A percentile compares a stretch with the other conserved stretches of the same genome.
phyloP scores from a whole-genome alignment of 495 filamentous ascomycete species.

The Annulohypoxylon stygium region DNA sequence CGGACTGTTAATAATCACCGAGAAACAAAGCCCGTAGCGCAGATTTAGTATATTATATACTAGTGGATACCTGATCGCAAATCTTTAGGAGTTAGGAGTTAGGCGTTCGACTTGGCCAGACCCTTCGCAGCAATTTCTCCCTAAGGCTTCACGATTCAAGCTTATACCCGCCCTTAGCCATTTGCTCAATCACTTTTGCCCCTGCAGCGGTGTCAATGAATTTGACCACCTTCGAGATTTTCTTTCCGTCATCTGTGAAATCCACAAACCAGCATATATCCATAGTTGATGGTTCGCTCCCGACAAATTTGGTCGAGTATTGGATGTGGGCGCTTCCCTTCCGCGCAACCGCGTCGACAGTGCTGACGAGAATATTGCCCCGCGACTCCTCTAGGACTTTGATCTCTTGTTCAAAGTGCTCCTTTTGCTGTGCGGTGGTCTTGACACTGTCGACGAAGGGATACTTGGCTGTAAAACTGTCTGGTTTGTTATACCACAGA shows the following conservation, averaged over 20 bases:
- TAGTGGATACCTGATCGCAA: neutral
- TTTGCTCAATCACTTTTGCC: constrained; percentile 9
- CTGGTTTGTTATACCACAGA: constrained; percentile 2
- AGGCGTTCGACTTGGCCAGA: neutral
- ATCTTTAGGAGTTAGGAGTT: neutral
- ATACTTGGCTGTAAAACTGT: constrained; percentile 8
- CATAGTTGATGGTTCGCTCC: constrained; percentile 1
- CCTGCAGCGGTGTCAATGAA: constrained; percentile 19
- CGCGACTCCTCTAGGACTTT: neutral
- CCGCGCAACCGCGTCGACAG: constrained; percentile 13
- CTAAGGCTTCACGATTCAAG: neutral
- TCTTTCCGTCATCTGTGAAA: constrained; percentile 26
- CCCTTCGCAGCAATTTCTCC: constrained; percentile 2
- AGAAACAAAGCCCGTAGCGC: neutral
- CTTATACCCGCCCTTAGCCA: constrained; percentile 5
- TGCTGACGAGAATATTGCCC: constrained; percentile 6
- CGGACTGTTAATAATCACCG: neutral
- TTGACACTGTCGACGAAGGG: constrained; percentile 14
- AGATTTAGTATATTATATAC: neutral
- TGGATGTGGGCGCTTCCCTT: constrained; percentile 14
- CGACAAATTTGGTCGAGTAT: constrained; percentile 10
- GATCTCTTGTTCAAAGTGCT: constrained; percentile 15
- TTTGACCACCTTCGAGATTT: constrained; percentile 15
- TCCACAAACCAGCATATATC: constrained; percentile 29
- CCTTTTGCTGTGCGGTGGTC: constrained; percentile 23